These are phyloP conservation scores for Corymbia calophylla DNA, from an alignment of 441 rosid genomes.

Conservation along the genomic window DNA sequence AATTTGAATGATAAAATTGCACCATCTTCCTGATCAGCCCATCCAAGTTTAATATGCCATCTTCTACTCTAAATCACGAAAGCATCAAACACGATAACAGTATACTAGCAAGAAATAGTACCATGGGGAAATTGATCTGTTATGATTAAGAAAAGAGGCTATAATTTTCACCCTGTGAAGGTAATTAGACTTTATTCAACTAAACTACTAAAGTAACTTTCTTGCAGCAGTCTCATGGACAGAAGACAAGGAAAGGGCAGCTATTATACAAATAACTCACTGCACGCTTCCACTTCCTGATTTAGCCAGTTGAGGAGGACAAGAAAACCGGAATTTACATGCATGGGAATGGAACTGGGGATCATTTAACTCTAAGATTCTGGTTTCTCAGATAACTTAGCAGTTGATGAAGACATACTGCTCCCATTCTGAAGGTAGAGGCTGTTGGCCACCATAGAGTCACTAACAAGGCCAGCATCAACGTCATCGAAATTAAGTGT, in stretches of 20 bases:
- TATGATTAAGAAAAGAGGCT: not conserved
- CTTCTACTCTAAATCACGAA: not conserved
- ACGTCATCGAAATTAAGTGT: constrained; percentile 58
- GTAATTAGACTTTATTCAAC: not conserved
- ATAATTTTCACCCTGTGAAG: not conserved
- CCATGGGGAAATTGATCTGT: not conserved
- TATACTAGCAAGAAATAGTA: not conserved
- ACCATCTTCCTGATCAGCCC: not conserved
- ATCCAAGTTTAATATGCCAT: not conserved
- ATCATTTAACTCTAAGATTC: constrained; percentile 15
- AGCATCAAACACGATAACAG: not conserved
- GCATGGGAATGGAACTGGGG: not conserved
- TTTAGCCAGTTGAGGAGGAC: not conserved
- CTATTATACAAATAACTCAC: constrained; percentile 29
- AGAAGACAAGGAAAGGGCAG: not conserved
- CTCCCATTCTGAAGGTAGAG: constrained; percentile 65
- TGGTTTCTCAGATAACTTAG: constrained; percentile 44
- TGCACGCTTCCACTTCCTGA: constrained; percentile 18
- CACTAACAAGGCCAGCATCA: constrained; percentile 85
- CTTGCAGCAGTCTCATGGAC: not conserved
- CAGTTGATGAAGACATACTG: constrained; percentile 40
- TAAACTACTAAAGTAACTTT: not conserved
- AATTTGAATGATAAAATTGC: not conserved
- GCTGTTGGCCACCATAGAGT: constrained; percentile 87
- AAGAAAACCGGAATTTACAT: constrained; percentile 24